A percentile compares a stretch with the other conserved stretches of the same genome.
phyloP scores from a whole-genome alignment of 139 green algal species.

The Mesotaenium endlicherianum region DNA sequence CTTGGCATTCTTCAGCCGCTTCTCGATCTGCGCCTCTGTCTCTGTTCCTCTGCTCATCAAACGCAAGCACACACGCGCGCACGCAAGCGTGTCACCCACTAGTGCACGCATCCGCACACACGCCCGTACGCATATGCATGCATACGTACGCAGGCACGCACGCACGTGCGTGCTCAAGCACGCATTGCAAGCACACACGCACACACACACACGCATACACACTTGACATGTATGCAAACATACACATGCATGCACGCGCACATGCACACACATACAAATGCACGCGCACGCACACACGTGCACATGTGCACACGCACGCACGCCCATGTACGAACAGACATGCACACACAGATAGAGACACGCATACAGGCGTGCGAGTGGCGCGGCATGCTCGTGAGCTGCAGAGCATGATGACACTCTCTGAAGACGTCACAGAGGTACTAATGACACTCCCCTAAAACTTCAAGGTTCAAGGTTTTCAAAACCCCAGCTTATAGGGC shows the following conservation, averaged over 20 bases:
- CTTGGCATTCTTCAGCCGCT: conserved; percentile 51
- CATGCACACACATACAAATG: not conserved
- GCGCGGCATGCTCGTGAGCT: not conserved
- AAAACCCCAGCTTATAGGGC: not conserved
- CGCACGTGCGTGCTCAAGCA: too few species aligned
- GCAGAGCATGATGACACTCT: not conserved
- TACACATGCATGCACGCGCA: not conserved
- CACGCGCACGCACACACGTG: not conserved
- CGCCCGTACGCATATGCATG: not conserved
- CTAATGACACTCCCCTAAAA: too few species aligned
- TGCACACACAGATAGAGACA: too few species aligned
- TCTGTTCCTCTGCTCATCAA: conserved; percentile 48
- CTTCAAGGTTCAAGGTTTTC: not conserved
- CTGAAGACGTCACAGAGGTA: too few species aligned
- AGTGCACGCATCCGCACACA: too few species aligned
- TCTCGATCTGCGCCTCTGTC: conserved; percentile 50
- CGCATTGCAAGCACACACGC: too few species aligned
- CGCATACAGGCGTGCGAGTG: too few species aligned
- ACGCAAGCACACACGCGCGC: not conserved
- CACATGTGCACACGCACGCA: not conserved
- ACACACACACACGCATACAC: too few species aligned
- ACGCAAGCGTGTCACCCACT: not conserved
- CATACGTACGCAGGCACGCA: not conserved
- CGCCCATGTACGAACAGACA: too few species aligned
- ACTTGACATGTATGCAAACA: too few species aligned